These are phyloP conservation scores for Tuctoria greenei DNA, from an alignment of 176 grass and related monocot genomes.

Conservation along the genomic window DNA sequence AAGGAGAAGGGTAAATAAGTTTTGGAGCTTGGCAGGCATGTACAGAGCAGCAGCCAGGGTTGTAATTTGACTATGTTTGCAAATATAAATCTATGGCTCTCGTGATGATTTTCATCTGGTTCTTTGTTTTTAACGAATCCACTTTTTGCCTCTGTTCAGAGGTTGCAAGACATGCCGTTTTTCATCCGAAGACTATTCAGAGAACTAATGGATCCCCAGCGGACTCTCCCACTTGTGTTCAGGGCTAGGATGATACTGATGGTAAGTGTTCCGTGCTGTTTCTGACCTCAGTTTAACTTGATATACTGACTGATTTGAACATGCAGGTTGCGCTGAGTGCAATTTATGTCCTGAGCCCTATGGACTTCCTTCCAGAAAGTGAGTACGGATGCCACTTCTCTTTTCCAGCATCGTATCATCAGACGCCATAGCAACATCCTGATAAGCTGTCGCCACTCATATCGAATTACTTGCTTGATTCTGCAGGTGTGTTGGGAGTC, in stretches of 20 bases:
- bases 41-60: not conserved
- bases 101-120: not conserved
- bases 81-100: not conserved
- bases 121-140: not conserved
- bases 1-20: too few relatives aligned
- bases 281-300: slow-evolving; percentile 33
- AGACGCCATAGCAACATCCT: not conserved
- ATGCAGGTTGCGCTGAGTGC: slow-evolving; percentile 73
- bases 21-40: too few relatives aligned
- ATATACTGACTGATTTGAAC: slow-evolving; percentile 33
- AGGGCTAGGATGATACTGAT: slow-evolving; percentile 74
- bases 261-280: slow-evolving; percentile 49
- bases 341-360: slow-evolving; percentile 84
- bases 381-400: not conserved
- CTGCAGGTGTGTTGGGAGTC: slow-evolving; percentile 65
- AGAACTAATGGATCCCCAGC: slow-evolving; percentile 83
- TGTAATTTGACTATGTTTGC: not conserved
- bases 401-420: not conserved
- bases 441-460: not conserved
- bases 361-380: slow-evolving; percentile 92
- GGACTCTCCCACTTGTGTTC: slow-evolving; percentile 81
- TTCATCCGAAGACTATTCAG: slow-evolving; percentile 80
- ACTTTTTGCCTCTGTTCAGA: slow-evolving; percentile 39
- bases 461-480: not conserved
- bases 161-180: slow-evolving; percentile 86